Evolutionary conservation across 1,284 basidiomycete species (phyloP), one percentile per base, ranked within the genome.

Genomic region (Ceratobasidium theobromae): DNA sequence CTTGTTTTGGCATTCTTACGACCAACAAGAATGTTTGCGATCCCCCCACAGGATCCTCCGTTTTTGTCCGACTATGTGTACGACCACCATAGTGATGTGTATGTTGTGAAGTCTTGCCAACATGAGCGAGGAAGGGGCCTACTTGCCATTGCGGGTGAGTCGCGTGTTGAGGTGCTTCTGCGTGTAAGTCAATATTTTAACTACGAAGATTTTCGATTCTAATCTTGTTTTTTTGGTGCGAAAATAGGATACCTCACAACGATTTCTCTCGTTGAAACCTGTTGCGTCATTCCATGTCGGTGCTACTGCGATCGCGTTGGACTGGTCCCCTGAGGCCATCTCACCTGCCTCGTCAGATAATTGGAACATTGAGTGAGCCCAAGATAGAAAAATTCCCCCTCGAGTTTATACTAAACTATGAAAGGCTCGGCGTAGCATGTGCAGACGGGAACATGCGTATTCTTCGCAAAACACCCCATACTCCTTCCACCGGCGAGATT

Each of bases 221-320:
- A 53, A 49, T 53, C 70, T 28, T 57, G 51, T 43, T 33, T 66
- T 69, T 3, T 62, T 58, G 53, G 35, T 46, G 69, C 11, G 4
- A 11, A 30, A 58, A 60, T 52, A 69, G 53, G 51, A 64, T 67
- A 60, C 53, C 30, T 69, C 43, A 46, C 62, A 83, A 78, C 76
- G 75, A 28, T 72, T 78, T 60, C 77, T 78, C 1, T 76, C 77
- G 14, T 81, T 76, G 71, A 77, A 77, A 65, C 75, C 77, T 33
- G 72, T 92, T 70, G 88, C 89, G 46, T 84, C 83, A 27, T 91
- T 91, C 72, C 82, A 88, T 73, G 76, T 91, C 35, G 89, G 89
- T n/a, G 78, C 81, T 4, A 81, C 83, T 54, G 80, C 88, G 46
- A 89, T 87, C 4, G 83, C 89, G 3, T 74, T 92, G n/a, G 87